Base-by-base conservation (phyloP, 495 filamentous ascomycete genomes). In the Bryoglossum gracile region DNA sequence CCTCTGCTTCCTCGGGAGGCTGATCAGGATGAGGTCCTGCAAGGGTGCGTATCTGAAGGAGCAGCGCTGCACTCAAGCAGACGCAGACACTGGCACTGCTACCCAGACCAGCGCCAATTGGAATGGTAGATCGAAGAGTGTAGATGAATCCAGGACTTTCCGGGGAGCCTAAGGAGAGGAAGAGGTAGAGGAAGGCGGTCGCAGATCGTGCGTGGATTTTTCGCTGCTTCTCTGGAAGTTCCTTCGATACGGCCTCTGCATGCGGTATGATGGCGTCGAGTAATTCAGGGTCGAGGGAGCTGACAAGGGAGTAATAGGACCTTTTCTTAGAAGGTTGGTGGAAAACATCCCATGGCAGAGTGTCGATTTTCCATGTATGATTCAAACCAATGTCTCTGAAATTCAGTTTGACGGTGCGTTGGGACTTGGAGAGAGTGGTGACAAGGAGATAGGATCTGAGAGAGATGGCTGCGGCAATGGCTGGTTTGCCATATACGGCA, bases 401-500 rank as follows among this genome's bases (percentile, higher is more conserved):
- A 38, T 76, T 77, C 43, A 96, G 72, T 0, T 86, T 86, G 30
- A 96, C 77, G 2, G 83, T 94, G 44, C 84, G 77, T 47, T 80
- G 77, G 9, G 85, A 84, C 65, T 90, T 94, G 32, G 84, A 84
- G 35, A 90, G 78, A 13, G 88, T 84, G 4, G 86, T 91, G 61
- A 94, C 89, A 49, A 88, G 86, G 33, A 96, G 81, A 65, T 95
- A 96, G 37, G 91, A 96, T 13, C 90, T 87, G 26, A 95, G 73
- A 17, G 89, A 91, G 51, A 96, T 87, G 18, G 91, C 82, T 16
- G 90, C 90, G 25, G 91, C 90, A 63, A 96, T 87, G 45, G 91
- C 89, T 45, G 89, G 80, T 74, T 95, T 95, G 61, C 92, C 92
- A 60, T 98, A 78, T 8, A 98, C 92, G 2, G 95, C 92, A 8